Base-by-base conservation (phyloP, 768 basidiomycete genomes). In the Amanita polypyramis region DNA sequence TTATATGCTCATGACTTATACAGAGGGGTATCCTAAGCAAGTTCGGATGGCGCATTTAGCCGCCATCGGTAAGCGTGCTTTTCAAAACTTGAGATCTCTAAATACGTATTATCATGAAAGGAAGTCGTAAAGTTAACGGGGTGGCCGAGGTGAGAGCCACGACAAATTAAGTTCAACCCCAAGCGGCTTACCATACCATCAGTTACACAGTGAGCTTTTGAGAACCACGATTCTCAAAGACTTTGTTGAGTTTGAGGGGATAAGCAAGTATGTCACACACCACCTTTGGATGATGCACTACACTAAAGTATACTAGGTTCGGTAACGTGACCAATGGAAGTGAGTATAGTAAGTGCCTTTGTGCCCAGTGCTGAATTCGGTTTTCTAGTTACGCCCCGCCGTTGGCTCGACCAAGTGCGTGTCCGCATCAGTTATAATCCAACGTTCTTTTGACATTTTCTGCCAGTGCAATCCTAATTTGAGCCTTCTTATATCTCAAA, bases 281-380 rank as follows among this genome's bases (percentile, higher is more conserved):
- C 21, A 29, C 32, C 17, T 2, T 41, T 36, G 39, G 0, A 4
- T 17, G 14, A 11, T 23, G 4, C 8, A 12, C 30, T 20, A 12
- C 29, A 10, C 14, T 49, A 17, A 47, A 41, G 29, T 50, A 19
- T 55, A 44, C 52, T 58, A 81, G 81, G 60, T 91, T 87, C 58
- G 75, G 77, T 20, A 92, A 95, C 60, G 90, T 97, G 42, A 97
- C 94, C 34, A 99, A 97, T 60, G 95, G 94, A 50, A 76, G 85
- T 85, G 63, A 60, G 80, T 73, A n/a, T 5, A n/a, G 2, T 3
- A 41, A 14, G 12, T 9, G 14, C 27, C 21, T 32, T 10, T 23
- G 33, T 17, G 21, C 32, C 25, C 21, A 50, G 23, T 17, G 25
- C n/a, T 30, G 41, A 38, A 32, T 45, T 47, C 29, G 25, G 4